A percentile compares a stretch with the other conserved stretches of the same genome.
Conservation (phyloP, 192 early-diverging fungal genomes). For the Podila epigama region DNA sequence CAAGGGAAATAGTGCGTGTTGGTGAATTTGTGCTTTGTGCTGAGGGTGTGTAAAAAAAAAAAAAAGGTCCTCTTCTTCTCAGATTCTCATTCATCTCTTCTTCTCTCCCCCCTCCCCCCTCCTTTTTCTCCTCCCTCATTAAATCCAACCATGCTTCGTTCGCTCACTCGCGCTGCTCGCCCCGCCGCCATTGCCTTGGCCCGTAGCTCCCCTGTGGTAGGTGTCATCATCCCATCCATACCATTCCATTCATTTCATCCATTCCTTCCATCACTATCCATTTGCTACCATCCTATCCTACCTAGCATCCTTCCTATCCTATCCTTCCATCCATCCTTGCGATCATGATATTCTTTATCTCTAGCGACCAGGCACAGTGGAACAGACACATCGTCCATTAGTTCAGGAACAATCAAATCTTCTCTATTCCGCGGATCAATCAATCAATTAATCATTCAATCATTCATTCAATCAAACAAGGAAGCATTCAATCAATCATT, state of each 20-base stretch:
- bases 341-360: no score
- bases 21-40: no score
- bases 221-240: constrained; percentile 3
- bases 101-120: constrained; percentile 19
- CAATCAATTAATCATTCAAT: no score
- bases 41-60: no score
- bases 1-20: no score
- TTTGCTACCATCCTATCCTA: no score
- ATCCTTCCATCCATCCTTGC: no score
- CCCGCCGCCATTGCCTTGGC: constrained; percentile 57
- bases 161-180: constrained; percentile 56
- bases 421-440: no score
- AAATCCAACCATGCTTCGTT: constrained; percentile 41
- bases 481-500: no score
- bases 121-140: constrained; percentile 1
- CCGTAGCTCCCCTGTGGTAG: constrained; percentile 58
- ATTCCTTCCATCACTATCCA: not conserved
- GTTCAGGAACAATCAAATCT: not conserved
- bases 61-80: constrained; percentile 4
- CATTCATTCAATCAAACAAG: no score
- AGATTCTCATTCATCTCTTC: constrained; percentile 27
- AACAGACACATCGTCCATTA: not conserved
- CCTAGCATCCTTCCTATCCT: no score
- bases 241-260: not conserved
- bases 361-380: no score